These are phyloP conservation scores for Eutypa lata DNA, from an alignment of 2,329 filamentous ascomycete species.

Conservation along the genomic window DNA sequence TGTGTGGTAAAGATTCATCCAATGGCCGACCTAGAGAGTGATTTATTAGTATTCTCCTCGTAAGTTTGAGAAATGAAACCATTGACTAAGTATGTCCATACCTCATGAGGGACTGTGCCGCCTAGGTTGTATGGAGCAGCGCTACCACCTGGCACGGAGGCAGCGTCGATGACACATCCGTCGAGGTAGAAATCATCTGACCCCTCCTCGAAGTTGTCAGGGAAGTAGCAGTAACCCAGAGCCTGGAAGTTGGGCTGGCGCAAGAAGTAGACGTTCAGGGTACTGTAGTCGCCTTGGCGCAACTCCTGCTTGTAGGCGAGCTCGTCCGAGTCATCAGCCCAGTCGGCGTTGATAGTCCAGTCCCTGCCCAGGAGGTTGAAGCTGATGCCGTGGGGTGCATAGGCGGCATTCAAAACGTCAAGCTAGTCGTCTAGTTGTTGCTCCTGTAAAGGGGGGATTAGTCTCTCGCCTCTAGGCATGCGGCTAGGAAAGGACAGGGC, in stretches of 20 bases:
- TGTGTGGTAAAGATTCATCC: conserved; percentile 32
- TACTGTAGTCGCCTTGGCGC: conserved; percentile 40
- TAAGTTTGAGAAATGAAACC: too few relatives aligned
- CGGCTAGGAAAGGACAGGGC: background rate
- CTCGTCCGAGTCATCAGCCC: conserved; percentile 39
- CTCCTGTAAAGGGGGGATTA: conserved; percentile 21
- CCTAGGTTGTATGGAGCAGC: conserved; percentile 30
- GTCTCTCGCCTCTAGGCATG: conserved; percentile 9
- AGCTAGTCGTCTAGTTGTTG: conserved; percentile 38
- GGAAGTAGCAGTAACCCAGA: conserved; percentile 47
- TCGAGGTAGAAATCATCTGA: conserved; percentile 33
- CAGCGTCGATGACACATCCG: conserved; percentile 26
- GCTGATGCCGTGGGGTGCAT: conserved; percentile 37
- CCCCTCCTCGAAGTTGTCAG: conserved; percentile 29
- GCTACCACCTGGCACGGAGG: conserved; percentile 24
- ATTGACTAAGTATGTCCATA: too few relatives aligned
- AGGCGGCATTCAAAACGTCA: conserved; percentile 43
- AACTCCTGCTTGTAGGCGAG: conserved; percentile 42
- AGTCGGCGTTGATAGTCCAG: conserved; percentile 44
- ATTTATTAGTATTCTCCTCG: too few relatives aligned
- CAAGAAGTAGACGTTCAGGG: conserved; percentile 47
- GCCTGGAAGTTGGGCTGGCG: conserved; percentile 24
- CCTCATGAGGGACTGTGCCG: conserved; percentile 35
- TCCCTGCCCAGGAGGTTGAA: conserved; percentile 43
- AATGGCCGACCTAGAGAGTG: background rate